Percentiles rank a stretch among this genome's conserved stretches.
Evolutionary conservation across 495 filamentous ascomycete genomes (phyloP).

Genomic region (Aspergillus saccharolyticus): DNA sequence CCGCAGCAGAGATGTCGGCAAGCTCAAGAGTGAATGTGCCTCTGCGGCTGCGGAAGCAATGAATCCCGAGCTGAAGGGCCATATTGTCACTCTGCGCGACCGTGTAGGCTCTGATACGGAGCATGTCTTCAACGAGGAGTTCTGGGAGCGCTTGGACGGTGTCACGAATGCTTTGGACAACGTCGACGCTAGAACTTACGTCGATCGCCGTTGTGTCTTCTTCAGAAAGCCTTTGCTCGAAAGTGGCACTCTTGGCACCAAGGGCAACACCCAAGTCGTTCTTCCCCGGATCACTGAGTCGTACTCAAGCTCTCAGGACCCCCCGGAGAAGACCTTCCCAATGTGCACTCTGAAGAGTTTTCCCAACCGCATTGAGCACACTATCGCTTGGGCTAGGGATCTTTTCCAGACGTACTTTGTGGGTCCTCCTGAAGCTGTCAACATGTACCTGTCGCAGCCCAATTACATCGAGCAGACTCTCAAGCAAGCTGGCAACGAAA

Average conservation of each 20-base stretch:
- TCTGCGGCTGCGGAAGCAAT: conserved; percentile 82
- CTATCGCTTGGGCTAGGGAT: conserved; percentile 96
- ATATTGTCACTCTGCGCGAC: conserved; percentile 80
- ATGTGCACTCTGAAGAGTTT: conserved; percentile 98
- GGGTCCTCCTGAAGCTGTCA: conserved; percentile 88
- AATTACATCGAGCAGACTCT: conserved; percentile 86
- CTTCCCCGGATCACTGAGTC: conserved; percentile 90
- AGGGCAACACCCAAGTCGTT: conserved; percentile 96
- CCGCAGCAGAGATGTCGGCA: conserved; percentile 87
- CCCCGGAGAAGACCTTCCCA: conserved; percentile 96
- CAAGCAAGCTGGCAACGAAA: conserved; percentile 95
- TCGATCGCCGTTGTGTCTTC: conserved; percentile 96
- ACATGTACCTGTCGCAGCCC: conserved; percentile 86
- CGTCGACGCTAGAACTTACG: conserved; percentile 93
- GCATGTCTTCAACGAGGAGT: conserved; percentile 88
- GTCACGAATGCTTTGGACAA: conserved; percentile 98
- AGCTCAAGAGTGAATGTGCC: conserved; percentile 95
- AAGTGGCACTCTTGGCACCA: conserved; percentile 94
- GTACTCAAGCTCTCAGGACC: conserved; percentile 97
- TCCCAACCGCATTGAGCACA: conserved; percentile 98
- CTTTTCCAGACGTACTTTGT: conserved; percentile 92
- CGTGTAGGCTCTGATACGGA: conserved; percentile 91
- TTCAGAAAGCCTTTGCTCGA: conserved; percentile 96
- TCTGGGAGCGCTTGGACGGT: conserved; percentile 86
- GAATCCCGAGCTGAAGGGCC: conserved; percentile 86